phyloP scores from a whole-genome alignment of 345 rosid genomes.

The Sonneratia alba region DNA sequence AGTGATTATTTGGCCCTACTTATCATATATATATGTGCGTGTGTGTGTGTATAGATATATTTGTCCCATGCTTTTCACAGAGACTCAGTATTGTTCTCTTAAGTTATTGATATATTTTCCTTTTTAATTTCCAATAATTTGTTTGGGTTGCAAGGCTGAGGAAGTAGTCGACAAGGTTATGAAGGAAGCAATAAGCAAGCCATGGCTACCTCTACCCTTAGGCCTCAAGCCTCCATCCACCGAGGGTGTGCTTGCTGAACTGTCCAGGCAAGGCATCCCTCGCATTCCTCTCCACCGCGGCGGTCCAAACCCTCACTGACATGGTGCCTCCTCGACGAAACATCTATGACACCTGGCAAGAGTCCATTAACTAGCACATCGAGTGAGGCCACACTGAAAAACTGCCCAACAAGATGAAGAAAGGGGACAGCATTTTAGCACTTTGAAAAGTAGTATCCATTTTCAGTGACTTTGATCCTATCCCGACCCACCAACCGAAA shows the following conservation, averaged over 20 bases:
- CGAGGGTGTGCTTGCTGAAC: conserved; percentile 71
- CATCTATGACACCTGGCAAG: not conserved
- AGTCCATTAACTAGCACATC: not conserved
- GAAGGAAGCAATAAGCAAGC: conserved; percentile 83
- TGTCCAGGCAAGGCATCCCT: conserved; percentile 70
- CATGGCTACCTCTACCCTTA: conserved; percentile 83
- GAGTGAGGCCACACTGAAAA: not conserved
- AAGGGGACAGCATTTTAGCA: not conserved
- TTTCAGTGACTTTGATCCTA: not conserved
- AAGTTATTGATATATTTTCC: not conserved
- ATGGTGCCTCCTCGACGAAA: not conserved
- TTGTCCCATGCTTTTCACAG: not conserved
- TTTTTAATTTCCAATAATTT: not conserved
- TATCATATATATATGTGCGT: too few species aligned
- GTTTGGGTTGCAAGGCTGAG: conserved; percentile 38
- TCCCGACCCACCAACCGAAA: not conserved
- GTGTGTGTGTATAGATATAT: too few species aligned
- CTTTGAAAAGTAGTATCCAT: not conserved
- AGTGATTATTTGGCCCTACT: not conserved
- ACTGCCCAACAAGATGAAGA: conserved; percentile 1
- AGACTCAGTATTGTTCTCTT: too few species aligned
- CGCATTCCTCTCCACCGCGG: conserved; percentile 40
- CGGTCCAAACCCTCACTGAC: conserved; percentile 25
- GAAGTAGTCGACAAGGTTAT: conserved; percentile 68
- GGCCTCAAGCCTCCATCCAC: conserved; percentile 83